Percentiles rank a stretch among this genome's conserved stretches.
Conservation (phyloP, 306 rosid genomes). For the Arachis hypogaea region DNA sequence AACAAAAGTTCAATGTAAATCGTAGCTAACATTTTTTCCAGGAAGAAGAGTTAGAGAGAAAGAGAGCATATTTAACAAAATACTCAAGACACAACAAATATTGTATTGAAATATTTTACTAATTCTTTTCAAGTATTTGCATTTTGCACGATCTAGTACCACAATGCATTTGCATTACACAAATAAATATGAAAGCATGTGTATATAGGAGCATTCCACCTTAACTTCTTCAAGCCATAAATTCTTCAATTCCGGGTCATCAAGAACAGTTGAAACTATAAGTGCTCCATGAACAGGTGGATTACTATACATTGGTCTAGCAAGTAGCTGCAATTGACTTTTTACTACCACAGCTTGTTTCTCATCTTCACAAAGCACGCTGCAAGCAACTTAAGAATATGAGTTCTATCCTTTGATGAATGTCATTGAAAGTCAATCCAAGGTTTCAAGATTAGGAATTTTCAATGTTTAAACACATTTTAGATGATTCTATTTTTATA, state of each 20-base stretch:
- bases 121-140: background rate
- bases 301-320: conserved; percentile 96
- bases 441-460: conserved; percentile 7
- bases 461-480: conserved; percentile 2
- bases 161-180: background rate
- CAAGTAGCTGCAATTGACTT: conserved; percentile 89
- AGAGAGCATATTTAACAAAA: background rate
- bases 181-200: background rate
- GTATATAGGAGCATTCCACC: conserved; percentile 48
- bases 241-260: conserved; percentile 74
- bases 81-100: background rate
- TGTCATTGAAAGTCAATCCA: conserved; percentile 28
- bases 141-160: background rate
- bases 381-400: conserved; percentile 43
- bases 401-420: conserved; percentile 9
- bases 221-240: conserved; percentile 94
- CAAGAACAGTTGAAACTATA: conserved; percentile 78
- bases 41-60: background rate
- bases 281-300: conserved; percentile 95
- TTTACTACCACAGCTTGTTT: conserved; percentile 92
- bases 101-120: background rate
- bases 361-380: conserved; percentile 88
- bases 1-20: conserved; percentile 17
- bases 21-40: too few relatives aligned
- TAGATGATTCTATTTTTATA: background rate